Conservation (phyloP, 768 basidiomycete species). For the Cyathus striatus region DNA sequence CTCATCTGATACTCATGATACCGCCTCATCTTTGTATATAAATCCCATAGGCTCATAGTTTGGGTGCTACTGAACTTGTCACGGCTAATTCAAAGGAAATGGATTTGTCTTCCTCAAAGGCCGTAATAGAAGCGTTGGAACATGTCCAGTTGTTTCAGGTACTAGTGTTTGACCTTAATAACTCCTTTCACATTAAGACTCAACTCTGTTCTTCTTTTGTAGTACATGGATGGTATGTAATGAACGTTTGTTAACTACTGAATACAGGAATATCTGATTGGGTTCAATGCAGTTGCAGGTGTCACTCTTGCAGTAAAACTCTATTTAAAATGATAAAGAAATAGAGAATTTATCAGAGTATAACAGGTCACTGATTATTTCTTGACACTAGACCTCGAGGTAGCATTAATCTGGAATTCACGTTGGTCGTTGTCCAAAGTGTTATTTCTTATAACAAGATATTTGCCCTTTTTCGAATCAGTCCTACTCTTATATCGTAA, state of each 20-base stretch:
- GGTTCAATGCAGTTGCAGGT: neutral
- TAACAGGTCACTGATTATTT: slow-evolving; percentile 12
- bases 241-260: neutral
- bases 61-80: too few relatives aligned
- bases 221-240: slow-evolving; percentile 1
- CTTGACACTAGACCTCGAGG: slow-evolving; percentile 13
- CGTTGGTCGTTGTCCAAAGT: slow-evolving; percentile 11
- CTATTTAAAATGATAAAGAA: neutral
- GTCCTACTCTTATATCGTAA: slow-evolving; percentile 13
- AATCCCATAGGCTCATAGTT: too few relatives aligned
- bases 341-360: neutral
- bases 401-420: slow-evolving; percentile 10
- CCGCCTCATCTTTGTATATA: too few relatives aligned
- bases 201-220: neutral
- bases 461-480: slow-evolving; percentile 13
- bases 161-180: neutral
- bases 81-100: too few relatives aligned
- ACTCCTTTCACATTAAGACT: neutral
- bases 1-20: too few relatives aligned
- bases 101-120: neutral
- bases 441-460: slow-evolving; percentile 14
- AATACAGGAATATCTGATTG: neutral
- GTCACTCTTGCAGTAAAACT: neutral
- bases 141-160: neutral
- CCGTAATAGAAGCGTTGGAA: neutral